phyloP scores from a whole-genome alignment of 768 basidiomycete species.

The Coprinellus micaceus region DNA sequence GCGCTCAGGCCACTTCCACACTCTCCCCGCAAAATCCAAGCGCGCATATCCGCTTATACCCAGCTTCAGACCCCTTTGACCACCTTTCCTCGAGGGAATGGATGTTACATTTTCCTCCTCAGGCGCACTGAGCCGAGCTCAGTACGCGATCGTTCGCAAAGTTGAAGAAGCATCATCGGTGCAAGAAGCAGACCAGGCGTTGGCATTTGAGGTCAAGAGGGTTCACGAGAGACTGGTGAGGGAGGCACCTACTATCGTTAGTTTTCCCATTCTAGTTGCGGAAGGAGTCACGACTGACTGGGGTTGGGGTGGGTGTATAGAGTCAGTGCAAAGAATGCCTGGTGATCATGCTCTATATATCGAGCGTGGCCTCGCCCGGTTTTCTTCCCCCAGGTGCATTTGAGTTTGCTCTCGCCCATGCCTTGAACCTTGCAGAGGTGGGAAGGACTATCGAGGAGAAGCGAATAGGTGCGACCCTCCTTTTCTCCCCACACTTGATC shows the following conservation, averaged over 20 bases:
- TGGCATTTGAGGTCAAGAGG: conserved; percentile 55
- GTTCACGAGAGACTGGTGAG: conserved; percentile 52
- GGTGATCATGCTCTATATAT: conserved; percentile 68
- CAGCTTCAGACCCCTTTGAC: background rate
- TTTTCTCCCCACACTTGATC: background rate
- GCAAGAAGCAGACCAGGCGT: conserved; percentile 56
- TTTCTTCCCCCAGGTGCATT: conserved; percentile 43
- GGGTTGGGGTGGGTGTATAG: conserved; percentile 34
- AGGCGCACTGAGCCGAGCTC: conserved; percentile 69
- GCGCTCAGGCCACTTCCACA: too few relatives aligned
- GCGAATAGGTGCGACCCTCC: conserved; percentile 55
- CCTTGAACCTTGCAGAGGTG: conserved; percentile 72
- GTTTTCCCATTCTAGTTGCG: conserved; percentile 25
- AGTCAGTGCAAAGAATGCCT: conserved; percentile 62
- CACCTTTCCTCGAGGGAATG: conserved; percentile 37
- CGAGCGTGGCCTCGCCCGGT: conserved; percentile 44
- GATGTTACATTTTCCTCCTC: conserved; percentile 76
- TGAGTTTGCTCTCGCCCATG: conserved; percentile 72
- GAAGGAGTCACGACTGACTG: conserved; percentile 1
- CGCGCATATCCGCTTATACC: too few relatives aligned
- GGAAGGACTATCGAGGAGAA: conserved; percentile 59
- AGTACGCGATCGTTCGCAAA: conserved; percentile 72
- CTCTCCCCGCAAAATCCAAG: too few relatives aligned
- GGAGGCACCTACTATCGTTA: conserved; percentile 50
- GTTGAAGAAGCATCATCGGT: conserved; percentile 60